phyloP scores from a whole-genome alignment of 495 filamentous ascomycete genomes.

The Terfezia boudieri region DNA sequence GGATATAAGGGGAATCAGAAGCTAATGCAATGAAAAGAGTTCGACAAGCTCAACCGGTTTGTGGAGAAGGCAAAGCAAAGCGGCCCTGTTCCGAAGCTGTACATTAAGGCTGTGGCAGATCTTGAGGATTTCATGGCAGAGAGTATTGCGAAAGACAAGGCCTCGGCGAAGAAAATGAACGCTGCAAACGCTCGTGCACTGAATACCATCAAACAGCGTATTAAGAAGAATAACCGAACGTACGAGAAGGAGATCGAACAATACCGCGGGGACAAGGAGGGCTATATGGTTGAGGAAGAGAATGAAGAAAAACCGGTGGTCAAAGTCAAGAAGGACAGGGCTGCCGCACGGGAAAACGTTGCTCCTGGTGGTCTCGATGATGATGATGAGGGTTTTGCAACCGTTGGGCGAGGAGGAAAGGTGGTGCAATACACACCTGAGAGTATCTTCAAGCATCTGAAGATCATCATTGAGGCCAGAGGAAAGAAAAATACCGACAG shows the following conservation, averaged over 20 bases:
- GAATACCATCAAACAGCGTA: slow-evolving; percentile 87
- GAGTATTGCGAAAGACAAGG: slow-evolving; percentile 72
- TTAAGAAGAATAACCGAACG: slow-evolving; percentile 96
- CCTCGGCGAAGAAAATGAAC: slow-evolving; percentile 96
- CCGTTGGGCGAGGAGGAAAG: slow-evolving; percentile 68
- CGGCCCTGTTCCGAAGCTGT: slow-evolving; percentile 62
- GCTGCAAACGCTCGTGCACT: slow-evolving; percentile 80
- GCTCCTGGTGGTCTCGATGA: slow-evolving; percentile 25
- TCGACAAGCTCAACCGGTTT: slow-evolving; percentile 91
- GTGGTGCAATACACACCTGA: slow-evolving; percentile 79
- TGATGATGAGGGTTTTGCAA: slow-evolving; percentile 67
- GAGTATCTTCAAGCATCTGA: slow-evolving; percentile 92
- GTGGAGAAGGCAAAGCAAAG: slow-evolving; percentile 54
- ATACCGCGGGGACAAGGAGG: slow-evolving; percentile 63
- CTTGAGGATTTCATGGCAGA: slow-evolving; percentile 93
- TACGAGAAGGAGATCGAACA: slow-evolving; percentile 69
- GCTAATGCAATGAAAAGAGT: slow-evolving; percentile 34
- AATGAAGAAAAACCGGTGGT: slow-evolving; percentile 31
- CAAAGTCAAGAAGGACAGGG: slow-evolving; percentile 27
- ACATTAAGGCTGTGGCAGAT: slow-evolving; percentile 80
- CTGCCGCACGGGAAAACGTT: slow-evolving; percentile 25
- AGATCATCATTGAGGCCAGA: slow-evolving; percentile 77
- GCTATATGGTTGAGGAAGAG: slow-evolving; percentile 69
- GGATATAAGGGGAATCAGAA: too few species aligned
- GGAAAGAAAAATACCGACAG: slow-evolving; percentile 98